These are phyloP conservation scores for Platanus orientalis DNA, from an alignment of 164 flowering plant genomes.

Conservation along the genomic window DNA sequence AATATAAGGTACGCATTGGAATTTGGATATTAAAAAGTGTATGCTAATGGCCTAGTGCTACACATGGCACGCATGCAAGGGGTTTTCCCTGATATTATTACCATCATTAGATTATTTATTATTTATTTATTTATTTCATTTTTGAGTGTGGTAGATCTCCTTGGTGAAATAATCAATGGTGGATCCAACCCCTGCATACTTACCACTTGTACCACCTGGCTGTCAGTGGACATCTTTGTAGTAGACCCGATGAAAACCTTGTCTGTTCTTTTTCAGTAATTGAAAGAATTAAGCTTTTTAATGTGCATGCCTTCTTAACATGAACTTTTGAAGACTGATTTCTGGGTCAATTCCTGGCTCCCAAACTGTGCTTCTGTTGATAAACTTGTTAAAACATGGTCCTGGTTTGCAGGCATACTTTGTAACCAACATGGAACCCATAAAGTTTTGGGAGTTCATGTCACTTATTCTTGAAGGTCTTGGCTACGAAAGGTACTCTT, in stretches of 20 bases:
- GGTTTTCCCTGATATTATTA: neutral
- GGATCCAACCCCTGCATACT: neutral
- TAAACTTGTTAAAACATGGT: conserved; percentile 6
- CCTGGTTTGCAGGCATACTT: conserved; percentile 71
- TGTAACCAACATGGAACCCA: conserved; percentile 89
- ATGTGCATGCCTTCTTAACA: neutral
- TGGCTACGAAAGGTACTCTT: conserved; percentile 87
- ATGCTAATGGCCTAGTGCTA: neutral
- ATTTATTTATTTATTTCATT: neutral
- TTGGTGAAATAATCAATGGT: neutral
- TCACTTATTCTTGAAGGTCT: conserved; percentile 89
- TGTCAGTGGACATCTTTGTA: neutral
- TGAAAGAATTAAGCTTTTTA: neutral
- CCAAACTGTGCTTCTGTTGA: neutral
- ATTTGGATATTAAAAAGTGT: too few relatives aligned
- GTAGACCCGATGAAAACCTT: neutral
- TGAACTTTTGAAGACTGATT: too few relatives aligned
- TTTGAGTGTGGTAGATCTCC: neutral
- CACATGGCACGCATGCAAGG: neutral
- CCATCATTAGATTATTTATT: neutral
- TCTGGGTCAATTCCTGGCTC: neutral
- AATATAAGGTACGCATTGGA: neutral
- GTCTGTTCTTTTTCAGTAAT: neutral
- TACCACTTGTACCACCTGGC: neutral
- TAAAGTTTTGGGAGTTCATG: conserved; percentile 93